Base-by-base conservation (phyloP, 148 eudicot species). In the Persicaria maculosa region DNA sequence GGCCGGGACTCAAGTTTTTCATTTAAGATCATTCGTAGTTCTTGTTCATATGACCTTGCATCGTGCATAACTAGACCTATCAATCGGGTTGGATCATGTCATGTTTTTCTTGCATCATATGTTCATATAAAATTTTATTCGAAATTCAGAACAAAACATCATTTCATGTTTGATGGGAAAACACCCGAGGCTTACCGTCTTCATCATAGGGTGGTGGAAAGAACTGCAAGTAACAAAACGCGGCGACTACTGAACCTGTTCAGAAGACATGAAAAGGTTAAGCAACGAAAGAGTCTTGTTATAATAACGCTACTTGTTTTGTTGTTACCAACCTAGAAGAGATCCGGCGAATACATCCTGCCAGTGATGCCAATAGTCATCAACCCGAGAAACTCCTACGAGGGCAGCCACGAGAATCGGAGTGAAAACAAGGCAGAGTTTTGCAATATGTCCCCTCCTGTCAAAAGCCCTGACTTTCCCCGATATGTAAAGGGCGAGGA, bases 291-390 rank as follows among this genome's bases (percentile, higher is more conserved):
- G 68, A 44, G n/a, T 44, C 31, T 44, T 16, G 52, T 69, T 55
- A 11, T 50, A 8, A 44, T n/a, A 4, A 68, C 20, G 15, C 48
- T 55, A n/a, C 43, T 48, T 48, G 15, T 48, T 7, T 58, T 2
- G 53, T 25, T 59, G 76, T 6, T 40, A 84, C 87, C 36, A 48
- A 95, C 98, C 98, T 83, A 95, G 43, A 36, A 95, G 83, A 74
- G 93, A 93, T 54, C 90, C 93, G 31, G 93, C 88, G 77, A 94
- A 94, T 15, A 94, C 97, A 82, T 94, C 98, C 83, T 91, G 93
- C 98, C 97, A 94, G 69, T 94, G 97, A 68, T 94, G 98, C 98
- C 97, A 94, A 58, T 91, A 94, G 84, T 94, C 98, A 85, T 91
- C 96, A 36, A 94, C 96, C 61, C 98, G 91, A 25, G 98, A 90